Conservation (phyloP, 805 yeast species). For the Debaryomyces prosopidis region DNA sequence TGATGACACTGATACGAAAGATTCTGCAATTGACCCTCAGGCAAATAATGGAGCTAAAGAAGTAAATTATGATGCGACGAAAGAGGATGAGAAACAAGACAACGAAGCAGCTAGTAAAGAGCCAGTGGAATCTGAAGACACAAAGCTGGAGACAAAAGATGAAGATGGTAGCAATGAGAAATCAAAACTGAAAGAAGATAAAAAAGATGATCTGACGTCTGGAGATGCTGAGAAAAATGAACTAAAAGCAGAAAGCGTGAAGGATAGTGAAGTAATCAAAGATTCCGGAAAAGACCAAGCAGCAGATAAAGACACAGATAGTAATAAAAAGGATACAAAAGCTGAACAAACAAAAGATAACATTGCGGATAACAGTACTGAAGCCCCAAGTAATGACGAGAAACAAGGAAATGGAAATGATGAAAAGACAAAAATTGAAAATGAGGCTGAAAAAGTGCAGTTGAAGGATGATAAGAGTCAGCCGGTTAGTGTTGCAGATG, state of each 20-base stretch:
- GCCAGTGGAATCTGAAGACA: not conserved
- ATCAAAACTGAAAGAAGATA: not conserved
- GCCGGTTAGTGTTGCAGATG: not conserved
- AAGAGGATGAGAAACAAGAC: not conserved
- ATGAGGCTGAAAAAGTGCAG: not conserved
- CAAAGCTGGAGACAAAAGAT: slow-evolving; percentile 2
- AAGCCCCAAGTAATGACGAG: not conserved
- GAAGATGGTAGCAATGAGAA: no score
- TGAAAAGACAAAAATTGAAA: not conserved
- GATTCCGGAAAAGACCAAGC: not conserved
- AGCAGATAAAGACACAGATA: not conserved
- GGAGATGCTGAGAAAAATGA: slow-evolving; percentile 1
- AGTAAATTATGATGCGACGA: slow-evolving; percentile 1
- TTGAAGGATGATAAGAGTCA: not conserved
- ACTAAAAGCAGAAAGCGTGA: slow-evolving; percentile 4
- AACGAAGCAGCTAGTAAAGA: slow-evolving; percentile 1
- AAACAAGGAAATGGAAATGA: not conserved
- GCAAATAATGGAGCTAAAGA: slow-evolving; percentile 5
- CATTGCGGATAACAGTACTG: not conserved
- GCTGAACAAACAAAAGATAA: not conserved
- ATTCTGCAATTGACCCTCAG: slow-evolving; percentile 7
- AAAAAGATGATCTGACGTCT: not conserved
- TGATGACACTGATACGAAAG: slow-evolving; percentile 13
- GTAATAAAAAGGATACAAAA: not conserved
- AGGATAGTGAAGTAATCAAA: slow-evolving; percentile 7